Percentiles rank a stretch among this genome's conserved stretches.
Evolutionary conservation across 306 rosid species (phyloP).

Genomic region (Hippophae rhamnoides): DNA sequence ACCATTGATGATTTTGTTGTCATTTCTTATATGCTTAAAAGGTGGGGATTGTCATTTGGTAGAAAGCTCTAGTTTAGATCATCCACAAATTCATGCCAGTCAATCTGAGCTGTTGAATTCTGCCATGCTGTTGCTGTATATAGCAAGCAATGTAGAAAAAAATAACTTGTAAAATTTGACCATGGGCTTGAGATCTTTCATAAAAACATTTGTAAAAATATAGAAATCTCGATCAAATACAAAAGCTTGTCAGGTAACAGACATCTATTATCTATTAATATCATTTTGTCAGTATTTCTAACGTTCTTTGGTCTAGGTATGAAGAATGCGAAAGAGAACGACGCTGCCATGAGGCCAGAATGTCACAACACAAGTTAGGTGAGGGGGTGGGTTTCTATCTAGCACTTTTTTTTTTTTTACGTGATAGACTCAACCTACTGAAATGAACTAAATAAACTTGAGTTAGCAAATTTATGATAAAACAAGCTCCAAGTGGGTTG

Average conservation of each 20-base stretch:
- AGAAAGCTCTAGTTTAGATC: constrained; percentile 1
- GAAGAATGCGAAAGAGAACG: too few relatives aligned
- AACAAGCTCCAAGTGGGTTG: too few relatives aligned
- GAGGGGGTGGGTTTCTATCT: too few relatives aligned
- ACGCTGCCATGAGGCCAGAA: too few relatives aligned
- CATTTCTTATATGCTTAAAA: neutral
- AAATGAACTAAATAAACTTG: neutral
- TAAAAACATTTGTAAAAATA: neutral
- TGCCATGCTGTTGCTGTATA: constrained; percentile 10
- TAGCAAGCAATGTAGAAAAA: constrained; percentile 1
- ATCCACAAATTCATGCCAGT: constrained; percentile 1
- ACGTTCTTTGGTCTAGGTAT: too few relatives aligned
- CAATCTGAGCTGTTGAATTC: constrained; percentile 8
- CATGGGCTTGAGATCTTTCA: neutral
- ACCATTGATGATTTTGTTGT: constrained; percentile 8
- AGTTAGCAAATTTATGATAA: neutral
- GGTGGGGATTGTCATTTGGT: neutral
- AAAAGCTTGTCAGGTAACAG: too few relatives aligned
- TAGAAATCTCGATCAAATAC: neutral
- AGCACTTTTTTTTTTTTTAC: neutral
- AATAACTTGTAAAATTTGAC: neutral
- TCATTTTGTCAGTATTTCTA: too few relatives aligned
- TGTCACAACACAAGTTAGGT: too few relatives aligned
- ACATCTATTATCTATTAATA: too few relatives aligned
- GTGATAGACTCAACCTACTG: neutral